Conservation (phyloP, 2,329 filamentous ascomycete species). For the Xylaria sp. region DNA sequence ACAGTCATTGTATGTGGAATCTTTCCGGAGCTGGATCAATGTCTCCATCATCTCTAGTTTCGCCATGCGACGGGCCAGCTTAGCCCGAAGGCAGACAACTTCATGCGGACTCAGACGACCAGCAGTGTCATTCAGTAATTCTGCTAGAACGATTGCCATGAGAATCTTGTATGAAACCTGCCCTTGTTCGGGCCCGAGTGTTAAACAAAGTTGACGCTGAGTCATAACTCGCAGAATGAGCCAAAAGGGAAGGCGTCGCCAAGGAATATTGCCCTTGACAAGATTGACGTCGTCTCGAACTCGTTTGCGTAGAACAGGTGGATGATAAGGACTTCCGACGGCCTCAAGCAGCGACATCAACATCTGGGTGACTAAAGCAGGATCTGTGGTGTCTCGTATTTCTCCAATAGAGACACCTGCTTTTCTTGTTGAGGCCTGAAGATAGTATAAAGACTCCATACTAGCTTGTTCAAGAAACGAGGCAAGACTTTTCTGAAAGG, state of each 20-base stretch:
- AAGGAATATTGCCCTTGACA: slow-evolving; percentile 55
- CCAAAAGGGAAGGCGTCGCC: slow-evolving; percentile 68
- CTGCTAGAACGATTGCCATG: slow-evolving; percentile 54
- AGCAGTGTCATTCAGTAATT: slow-evolving; percentile 51
- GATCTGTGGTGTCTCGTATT: slow-evolving; percentile 61
- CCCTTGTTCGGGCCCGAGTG: slow-evolving; percentile 49
- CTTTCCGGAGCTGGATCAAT: neutral
- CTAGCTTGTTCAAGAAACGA: slow-evolving; percentile 62
- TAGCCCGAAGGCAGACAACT: slow-evolving; percentile 51
- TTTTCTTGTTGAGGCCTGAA: slow-evolving; percentile 59
- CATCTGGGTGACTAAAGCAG: slow-evolving; percentile 63
- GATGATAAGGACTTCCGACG: slow-evolving; percentile 49
- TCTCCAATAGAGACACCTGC: slow-evolving; percentile 56
- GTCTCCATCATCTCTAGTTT: slow-evolving; percentile 55
- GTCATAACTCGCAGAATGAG: slow-evolving; percentile 64
- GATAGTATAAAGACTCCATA: slow-evolving; percentile 56
- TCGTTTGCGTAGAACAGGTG: slow-evolving; percentile 57
- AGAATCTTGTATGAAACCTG: slow-evolving; percentile 62
- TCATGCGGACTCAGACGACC: slow-evolving; percentile 42
- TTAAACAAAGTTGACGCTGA: slow-evolving; percentile 55
- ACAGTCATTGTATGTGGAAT: slow-evolving; percentile 26
- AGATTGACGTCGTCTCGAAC: slow-evolving; percentile 68
- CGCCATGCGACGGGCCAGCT: slow-evolving; percentile 61
- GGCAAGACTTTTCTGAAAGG: slow-evolving; percentile 56
- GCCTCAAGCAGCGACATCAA: slow-evolving; percentile 65